Conservation (phyloP, 257 asterid genomes). For the Penstemon eatonii region DNA sequence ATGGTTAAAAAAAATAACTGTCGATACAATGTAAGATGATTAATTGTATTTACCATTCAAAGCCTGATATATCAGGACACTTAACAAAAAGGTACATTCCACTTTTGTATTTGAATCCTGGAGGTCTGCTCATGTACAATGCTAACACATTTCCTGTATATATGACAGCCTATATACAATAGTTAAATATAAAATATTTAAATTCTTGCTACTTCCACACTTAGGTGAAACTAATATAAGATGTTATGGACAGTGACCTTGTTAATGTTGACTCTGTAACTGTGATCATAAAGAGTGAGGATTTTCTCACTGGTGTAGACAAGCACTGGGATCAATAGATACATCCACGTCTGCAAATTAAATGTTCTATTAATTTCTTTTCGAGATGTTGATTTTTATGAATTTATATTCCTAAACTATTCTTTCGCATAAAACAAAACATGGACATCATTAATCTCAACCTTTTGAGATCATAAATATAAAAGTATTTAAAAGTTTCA, state of each 20-base stretch:
- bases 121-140: conserved; percentile 77
- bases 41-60: conserved; percentile 59
- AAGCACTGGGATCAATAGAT: conserved; percentile 59
- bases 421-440: no score
- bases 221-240: not conserved
- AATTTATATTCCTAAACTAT: no score
- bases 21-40: no score
- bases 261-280: conserved; percentile 50
- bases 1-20: not conserved
- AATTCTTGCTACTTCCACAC: not conserved
- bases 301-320: conserved; percentile 64
- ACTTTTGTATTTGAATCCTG: conserved; percentile 84
- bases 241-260: conserved; percentile 44
- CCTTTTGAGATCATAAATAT: no score
- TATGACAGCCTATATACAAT: conserved; percentile 64
- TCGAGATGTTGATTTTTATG: no score
- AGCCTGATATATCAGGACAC: conserved; percentile 74
- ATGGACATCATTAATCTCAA: no score
- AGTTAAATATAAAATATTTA: no score
- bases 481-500: no score
- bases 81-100: conserved; percentile 94
- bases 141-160: conserved; percentile 90
- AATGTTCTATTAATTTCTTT: no score
- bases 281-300: conserved; percentile 57
- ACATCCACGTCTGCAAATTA: conserved; percentile 84